Evolutionary conservation across 2,329 filamentous ascomycete species (phyloP), one percentile per base, ranked within the genome.

Genomic region (Pseudopyricularia javanii): DNA sequence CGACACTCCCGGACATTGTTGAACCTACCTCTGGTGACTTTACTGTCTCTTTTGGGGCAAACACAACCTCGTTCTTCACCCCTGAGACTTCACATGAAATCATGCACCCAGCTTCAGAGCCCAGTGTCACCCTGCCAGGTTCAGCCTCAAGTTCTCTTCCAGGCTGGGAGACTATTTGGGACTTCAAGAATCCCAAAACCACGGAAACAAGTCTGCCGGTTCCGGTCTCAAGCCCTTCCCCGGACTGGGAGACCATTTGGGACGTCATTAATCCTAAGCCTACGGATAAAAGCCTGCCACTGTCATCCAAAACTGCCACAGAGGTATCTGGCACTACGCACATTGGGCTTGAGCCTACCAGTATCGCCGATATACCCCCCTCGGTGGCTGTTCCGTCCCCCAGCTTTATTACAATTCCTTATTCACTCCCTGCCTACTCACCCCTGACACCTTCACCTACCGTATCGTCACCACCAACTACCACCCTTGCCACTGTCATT

Each of bases 11-110:
- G 7, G 35, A 51, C 26, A 28, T 45, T 8, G n/a, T 30, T 20
- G 22, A 30, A 8, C 50, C 50, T 17, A 43, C 50, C 26, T 45
- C 50, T 15, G 50, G 50, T 28, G 50, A 51, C 34, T 51, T 51
- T 35, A 40, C 50, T 4, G 40, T 51, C 50, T 51, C 50, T 1
- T 43, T 51, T 20, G 50, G 50, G 26, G 35, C 28, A 30, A 43
- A 22, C 26, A 51, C 50, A 22, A 43, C 35, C 12, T 30, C 37
- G 26, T 51, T 51, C 35, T 43, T 51, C 37, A 51, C 49, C 33
- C 40, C 40, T 45, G 40, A 45, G 22, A 11, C 47, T 49, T 49
- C 28, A 7, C 28, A 9, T 33, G 47, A 20, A 15, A 9, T 17
- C 26, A 8, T 15, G 24, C 17, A 24, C n/a, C 17, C 24, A 17